phyloP scores from a whole-genome alignment of 2,329 filamentous ascomycete species.

The Blumeriella jaapii region DNA sequence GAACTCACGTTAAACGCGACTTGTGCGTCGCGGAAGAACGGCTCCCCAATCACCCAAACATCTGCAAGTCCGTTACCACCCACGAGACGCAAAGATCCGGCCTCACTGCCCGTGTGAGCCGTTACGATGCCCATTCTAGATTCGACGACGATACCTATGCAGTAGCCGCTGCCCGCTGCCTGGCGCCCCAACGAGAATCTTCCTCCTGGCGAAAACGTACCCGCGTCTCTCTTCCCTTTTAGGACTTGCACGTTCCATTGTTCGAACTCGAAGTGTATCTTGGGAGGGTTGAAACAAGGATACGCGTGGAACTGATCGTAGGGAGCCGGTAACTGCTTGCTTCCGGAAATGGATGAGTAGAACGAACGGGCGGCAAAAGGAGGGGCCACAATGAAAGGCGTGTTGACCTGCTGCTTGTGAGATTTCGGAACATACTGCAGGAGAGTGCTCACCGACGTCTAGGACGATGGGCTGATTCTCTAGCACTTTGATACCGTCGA shows the following conservation, averaged over 20 bases:
- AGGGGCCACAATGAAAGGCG: slow-evolving; percentile 18
- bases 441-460: slow-evolving; percentile 12
- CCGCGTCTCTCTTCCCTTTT: slow-evolving; percentile 11
- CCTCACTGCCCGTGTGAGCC: background rate
- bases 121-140: slow-evolving; percentile 11
- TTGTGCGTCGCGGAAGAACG: slow-evolving; percentile 20
- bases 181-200: slow-evolving; percentile 16
- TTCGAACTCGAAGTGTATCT: slow-evolving; percentile 16
- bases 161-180: slow-evolving; percentile 16
- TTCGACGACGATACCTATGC: slow-evolving; percentile 16
- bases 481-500: slow-evolving; percentile 13
- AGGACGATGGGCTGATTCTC: slow-evolving; percentile 14
- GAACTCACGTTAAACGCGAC: slow-evolving; percentile 18
- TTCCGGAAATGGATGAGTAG: slow-evolving; percentile 16
- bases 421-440: background rate
- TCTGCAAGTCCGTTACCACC: slow-evolving; percentile 12
- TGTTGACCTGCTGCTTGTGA: slow-evolving; percentile 14
- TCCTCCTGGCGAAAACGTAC: slow-evolving; percentile 11
- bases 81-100: background rate
- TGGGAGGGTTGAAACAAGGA: slow-evolving; percentile 16
- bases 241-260: slow-evolving; percentile 12
- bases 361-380: slow-evolving; percentile 13
- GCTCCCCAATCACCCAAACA: slow-evolving; percentile 19
- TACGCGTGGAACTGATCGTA: slow-evolving; percentile 18
- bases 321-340: slow-evolving; percentile 11